Evolutionary conservation across 495 filamentous ascomycete species (phyloP).

Genomic region (Darksidea phi): DNA sequence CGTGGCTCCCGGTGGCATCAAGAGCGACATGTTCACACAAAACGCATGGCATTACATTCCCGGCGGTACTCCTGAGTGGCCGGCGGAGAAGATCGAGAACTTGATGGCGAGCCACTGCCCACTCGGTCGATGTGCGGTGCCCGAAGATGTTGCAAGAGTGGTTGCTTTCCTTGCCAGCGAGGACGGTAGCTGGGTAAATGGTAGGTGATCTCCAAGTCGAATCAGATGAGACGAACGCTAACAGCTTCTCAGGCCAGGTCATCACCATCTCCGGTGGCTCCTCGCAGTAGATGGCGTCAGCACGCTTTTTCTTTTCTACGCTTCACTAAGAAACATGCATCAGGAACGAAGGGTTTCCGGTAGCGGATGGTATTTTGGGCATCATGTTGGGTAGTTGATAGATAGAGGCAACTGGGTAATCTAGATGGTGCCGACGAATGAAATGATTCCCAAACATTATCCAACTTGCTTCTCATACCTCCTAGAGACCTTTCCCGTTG

Average conservation of each 20-base stretch:
- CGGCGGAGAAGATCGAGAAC: conserved; percentile 47
- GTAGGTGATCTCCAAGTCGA: conserved; percentile 40
- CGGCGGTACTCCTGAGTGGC: conserved; percentile 44
- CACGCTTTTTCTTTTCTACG: background rate
- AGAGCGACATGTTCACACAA: conserved; percentile 73
- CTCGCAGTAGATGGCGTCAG: conserved; percentile 40
- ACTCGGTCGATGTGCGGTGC: conserved; percentile 54
- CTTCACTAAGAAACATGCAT: background rate
- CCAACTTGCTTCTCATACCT: no score
- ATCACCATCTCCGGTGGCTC: conserved; percentile 49
- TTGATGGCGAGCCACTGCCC: conserved; percentile 50
- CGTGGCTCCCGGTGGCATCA: conserved; percentile 73
- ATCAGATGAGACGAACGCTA: background rate
- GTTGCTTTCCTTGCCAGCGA: conserved; percentile 56
- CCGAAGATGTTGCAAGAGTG: conserved; percentile 59
- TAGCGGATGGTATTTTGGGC: no score
- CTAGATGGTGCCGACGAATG: no score
- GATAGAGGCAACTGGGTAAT: no score
- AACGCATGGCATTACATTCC: conserved; percentile 65
- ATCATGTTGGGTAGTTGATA: no score
- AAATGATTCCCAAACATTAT: no score
- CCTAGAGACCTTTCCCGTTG: no score
- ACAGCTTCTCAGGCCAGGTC: conserved; percentile 40
- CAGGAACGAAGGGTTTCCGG: background rate
- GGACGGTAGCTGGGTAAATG: conserved; percentile 63